Percentiles rank a stretch among this genome's conserved stretches.
Conservation (phyloP, 2,329 filamentous ascomycete genomes). For the Mollisiaceae sp. region DNA sequence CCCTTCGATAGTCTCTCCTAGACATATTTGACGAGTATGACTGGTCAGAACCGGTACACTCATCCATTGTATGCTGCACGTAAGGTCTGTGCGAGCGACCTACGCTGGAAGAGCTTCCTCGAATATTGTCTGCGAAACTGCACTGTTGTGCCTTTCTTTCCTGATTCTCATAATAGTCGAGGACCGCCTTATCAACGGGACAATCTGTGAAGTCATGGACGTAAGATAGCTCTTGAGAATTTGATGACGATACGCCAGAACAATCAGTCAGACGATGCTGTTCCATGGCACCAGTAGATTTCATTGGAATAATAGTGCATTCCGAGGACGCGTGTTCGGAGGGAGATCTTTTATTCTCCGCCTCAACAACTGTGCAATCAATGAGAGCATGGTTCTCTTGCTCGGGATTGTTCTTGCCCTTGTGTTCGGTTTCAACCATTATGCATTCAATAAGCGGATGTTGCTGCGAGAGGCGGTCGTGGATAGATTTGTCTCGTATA, state of each 20-base stretch:
- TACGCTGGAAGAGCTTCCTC: background rate
- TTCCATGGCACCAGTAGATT: background rate
- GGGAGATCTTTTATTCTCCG: background rate
- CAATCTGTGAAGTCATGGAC: constrained; percentile 37
- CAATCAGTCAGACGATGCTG: background rate
- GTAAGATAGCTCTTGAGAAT: constrained; percentile 32
- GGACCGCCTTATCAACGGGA: constrained; percentile 32
- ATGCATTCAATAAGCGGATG: constrained; percentile 1
- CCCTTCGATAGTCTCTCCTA: background rate
- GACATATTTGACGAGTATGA: background rate
- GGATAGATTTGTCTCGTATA: background rate
- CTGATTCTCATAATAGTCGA: constrained; percentile 36
- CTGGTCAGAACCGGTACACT: background rate
- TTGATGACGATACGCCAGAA: background rate
- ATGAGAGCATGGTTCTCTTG: background rate
- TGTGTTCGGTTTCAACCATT: background rate
- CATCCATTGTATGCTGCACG: background rate
- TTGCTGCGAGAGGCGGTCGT: constrained; percentile 9
- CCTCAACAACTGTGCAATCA: constrained; percentile 7
- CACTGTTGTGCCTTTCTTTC: constrained; percentile 24
- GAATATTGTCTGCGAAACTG: background rate
- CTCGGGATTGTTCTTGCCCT: background rate
- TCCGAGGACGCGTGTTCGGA: background rate
- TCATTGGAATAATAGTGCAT: background rate
- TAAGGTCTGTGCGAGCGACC: background rate